phyloP scores from a whole-genome alignment of 2,329 filamentous ascomycete genomes.

The Zymoseptoria passerinii region DNA sequence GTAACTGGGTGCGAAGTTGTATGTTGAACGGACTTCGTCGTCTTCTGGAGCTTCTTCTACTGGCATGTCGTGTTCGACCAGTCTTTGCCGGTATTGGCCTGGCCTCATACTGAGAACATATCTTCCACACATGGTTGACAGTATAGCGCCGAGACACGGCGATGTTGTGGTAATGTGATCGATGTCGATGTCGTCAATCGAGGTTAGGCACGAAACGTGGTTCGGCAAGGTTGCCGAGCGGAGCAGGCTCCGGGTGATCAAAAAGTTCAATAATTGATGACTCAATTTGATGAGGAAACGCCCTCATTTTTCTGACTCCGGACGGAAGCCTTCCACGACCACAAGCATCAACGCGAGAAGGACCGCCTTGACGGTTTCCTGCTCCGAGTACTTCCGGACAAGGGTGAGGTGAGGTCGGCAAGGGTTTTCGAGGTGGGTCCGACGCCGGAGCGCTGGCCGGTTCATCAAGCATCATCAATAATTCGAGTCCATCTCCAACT shows the following conservation, averaged over 20 bases:
- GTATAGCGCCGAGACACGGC: neutral
- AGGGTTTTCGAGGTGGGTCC: neutral
- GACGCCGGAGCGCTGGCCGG: neutral
- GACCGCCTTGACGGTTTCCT: too few species aligned
- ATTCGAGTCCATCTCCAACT: neutral
- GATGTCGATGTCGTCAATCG: neutral
- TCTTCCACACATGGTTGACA: conserved; percentile 55
- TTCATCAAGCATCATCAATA: neutral
- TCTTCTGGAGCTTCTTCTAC: conserved; percentile 50
- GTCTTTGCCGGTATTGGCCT: conserved; percentile 62
- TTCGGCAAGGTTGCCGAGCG: neutral
- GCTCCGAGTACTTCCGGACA: neutral
- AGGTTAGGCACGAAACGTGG: neutral
- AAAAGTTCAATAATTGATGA: neutral
- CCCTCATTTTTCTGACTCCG: neutral
- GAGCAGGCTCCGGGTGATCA: neutral
- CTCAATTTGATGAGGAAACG: neutral
- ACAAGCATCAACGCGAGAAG: too few species aligned
- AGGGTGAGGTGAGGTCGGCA: neutral
- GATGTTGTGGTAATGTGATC: neutral
- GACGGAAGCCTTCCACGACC: too few species aligned
- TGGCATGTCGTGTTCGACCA: conserved; percentile 66
- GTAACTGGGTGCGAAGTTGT: conserved; percentile 88
- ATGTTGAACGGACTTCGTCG: conserved; percentile 65
- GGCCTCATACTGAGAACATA: conserved; percentile 56